Evolutionary conservation across 768 basidiomycete species (phyloP).

Genomic region (Harrya chromipes): DNA sequence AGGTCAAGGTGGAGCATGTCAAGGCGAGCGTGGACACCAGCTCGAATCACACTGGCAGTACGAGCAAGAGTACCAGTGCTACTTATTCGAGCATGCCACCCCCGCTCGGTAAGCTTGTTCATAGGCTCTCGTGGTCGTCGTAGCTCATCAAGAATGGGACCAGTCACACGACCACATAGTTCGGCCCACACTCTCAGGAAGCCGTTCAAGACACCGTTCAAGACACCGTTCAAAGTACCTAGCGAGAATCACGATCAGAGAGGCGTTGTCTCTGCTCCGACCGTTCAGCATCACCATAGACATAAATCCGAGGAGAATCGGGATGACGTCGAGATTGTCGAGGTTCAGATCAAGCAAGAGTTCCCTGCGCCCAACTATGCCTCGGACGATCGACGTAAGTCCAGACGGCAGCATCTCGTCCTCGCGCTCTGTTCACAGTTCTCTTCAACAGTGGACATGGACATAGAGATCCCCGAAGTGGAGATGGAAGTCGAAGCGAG

Average conservation of each 20-base stretch:
- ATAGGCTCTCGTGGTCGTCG: neutral
- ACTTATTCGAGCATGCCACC: conserved; percentile 14
- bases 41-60: neutral
- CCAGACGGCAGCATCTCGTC: neutral
- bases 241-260: conserved; percentile 23
- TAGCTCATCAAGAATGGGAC: neutral
- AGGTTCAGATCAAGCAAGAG: conserved; percentile 4
- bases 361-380: neutral
- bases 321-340: conserved; percentile 10
- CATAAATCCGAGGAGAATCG: neutral
- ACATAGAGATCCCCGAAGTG: conserved; percentile 27
- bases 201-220: conserved; percentile 39
- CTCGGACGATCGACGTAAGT: neutral
- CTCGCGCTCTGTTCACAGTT: too few species aligned
- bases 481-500: conserved; percentile 37
- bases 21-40: neutral
- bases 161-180: conserved; percentile 48
- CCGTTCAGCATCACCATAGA: neutral
- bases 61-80: neutral
- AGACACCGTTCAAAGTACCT: conserved; percentile 44
- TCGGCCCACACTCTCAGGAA: conserved; percentile 43
- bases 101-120: conserved; percentile 19
- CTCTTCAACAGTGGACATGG: neutral
- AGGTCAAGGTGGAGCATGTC: conserved; percentile 12
- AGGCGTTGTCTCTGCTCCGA: neutral